Conservation (phyloP, 768 basidiomycete species). For the Leccinum sublutescens region DNA sequence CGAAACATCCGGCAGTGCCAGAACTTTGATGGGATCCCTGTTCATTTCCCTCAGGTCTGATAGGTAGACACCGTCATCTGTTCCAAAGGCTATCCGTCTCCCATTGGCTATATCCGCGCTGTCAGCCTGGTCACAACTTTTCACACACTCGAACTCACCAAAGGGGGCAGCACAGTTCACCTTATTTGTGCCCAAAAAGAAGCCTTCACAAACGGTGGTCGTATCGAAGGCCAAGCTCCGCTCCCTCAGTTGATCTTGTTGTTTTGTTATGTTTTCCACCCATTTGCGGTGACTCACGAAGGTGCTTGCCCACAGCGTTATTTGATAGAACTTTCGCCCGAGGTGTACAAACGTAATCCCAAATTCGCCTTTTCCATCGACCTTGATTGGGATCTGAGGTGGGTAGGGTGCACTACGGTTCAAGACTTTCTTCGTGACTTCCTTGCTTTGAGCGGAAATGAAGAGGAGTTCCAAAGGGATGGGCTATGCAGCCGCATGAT, state of each 20-base stretch:
- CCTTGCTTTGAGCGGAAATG: conserved; percentile 60
- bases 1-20: conserved; percentile 83
- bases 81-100: conserved; percentile 89
- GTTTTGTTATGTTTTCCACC: conserved; percentile 88
- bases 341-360: conserved; percentile 93
- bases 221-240: conserved; percentile 87
- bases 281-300: conserved; percentile 87
- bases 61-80: conserved; percentile 95
- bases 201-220: conserved; percentile 79
- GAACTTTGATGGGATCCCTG: conserved; percentile 85
- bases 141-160: conserved; percentile 53
- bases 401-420: conserved; percentile 40
- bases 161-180: conserved; percentile 90
- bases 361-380: conserved; percentile 78
- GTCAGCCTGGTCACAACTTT: neutral
- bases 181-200: conserved; percentile 80
- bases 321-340: conserved; percentile 87
- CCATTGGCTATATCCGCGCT: conserved; percentile 59
- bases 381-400: conserved; percentile 48
- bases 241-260: conserved; percentile 83
- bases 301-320: conserved; percentile 89
- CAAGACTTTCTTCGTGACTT: conserved; percentile 45
- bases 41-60: conserved; percentile 78
- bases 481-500: conserved; percentile 51
- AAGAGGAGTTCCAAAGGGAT: conserved; percentile 93